Conservation (phyloP, 2,329 filamentous ascomycete species). For the Neobulgaria alba region DNA sequence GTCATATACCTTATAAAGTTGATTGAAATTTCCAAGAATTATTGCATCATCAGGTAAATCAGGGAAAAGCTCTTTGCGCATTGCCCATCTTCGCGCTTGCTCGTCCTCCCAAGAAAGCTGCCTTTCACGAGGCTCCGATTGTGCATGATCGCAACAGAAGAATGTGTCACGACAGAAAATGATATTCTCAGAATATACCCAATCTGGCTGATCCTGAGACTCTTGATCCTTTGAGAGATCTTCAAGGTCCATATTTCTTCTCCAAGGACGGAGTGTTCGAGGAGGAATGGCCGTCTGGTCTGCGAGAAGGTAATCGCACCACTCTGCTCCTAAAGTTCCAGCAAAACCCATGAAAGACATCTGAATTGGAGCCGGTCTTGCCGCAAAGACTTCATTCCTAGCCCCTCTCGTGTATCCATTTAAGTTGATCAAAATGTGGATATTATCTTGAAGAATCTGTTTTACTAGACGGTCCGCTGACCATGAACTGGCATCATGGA, state of each 20-base stretch:
- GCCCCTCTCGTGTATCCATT: slow-evolving; percentile 96
- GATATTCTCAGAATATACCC: slow-evolving; percentile 96
- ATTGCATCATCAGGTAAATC: slow-evolving; percentile 71
- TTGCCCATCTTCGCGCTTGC: slow-evolving; percentile 72
- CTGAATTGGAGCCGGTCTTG: slow-evolving; percentile 86
- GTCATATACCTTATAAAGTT: slow-evolving; percentile 80
- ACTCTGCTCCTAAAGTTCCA: slow-evolving; percentile 89
- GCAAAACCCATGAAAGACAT: slow-evolving; percentile 99
- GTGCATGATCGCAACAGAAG: slow-evolving; percentile 92
- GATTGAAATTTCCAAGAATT: slow-evolving; percentile 96
- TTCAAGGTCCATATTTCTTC: slow-evolving; percentile 64
- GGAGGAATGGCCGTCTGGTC: slow-evolving; percentile 80
- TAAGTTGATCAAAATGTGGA: slow-evolving; percentile 94
- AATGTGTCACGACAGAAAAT: slow-evolving; percentile 93
- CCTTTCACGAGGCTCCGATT: slow-evolving; percentile 72
- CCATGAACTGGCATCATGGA: slow-evolving; percentile 83
- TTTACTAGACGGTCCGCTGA: slow-evolving; percentile 72
- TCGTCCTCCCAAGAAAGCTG: slow-evolving; percentile 75
- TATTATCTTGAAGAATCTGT: slow-evolving; percentile 78
- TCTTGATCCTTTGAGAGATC: slow-evolving; percentile 63
- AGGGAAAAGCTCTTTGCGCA: slow-evolving; percentile 90
- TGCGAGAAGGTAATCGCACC: slow-evolving; percentile 95
- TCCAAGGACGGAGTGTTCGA: slow-evolving; percentile 70
- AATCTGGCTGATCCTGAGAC: slow-evolving; percentile 53
- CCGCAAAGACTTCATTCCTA: slow-evolving; percentile 95